These are phyloP conservation scores for Trametes versicolor DNA, from an alignment of 1,284 basidiomycete genomes.

Conservation along the genomic window DNA sequence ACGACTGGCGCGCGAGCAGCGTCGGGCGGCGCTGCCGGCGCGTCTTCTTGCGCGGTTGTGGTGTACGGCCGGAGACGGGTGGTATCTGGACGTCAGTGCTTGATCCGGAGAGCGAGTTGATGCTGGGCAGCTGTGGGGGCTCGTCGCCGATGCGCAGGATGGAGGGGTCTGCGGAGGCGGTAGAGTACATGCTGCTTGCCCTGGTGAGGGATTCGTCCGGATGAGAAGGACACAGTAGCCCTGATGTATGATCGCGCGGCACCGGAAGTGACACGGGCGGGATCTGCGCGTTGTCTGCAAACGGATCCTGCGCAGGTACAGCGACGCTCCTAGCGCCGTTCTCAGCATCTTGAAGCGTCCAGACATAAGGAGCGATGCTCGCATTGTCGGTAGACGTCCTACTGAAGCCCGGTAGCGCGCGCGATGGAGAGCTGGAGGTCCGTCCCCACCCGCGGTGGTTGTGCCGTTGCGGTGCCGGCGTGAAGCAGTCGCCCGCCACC, in stretches of 20 bases:
- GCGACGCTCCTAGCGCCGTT: conserved; percentile 7
- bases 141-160: conserved; percentile 16
- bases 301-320: conserved; percentile 21
- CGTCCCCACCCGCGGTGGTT: conserved; percentile 23
- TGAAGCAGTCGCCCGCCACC: conserved; percentile 29
- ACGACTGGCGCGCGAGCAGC: conserved; percentile 42
- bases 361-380: background rate
- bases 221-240: background rate
- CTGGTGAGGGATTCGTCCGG: conserved; percentile 11
- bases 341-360: too few species aligned
- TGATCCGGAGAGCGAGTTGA: conserved; percentile 36
- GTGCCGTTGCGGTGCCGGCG: conserved; percentile 25
- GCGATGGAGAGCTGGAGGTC: conserved; percentile 36
- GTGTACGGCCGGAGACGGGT: background rate
- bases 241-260: background rate
- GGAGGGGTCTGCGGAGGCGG: conserved; percentile 30
- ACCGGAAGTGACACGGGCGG: background rate
- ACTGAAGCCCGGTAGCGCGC: conserved; percentile 11
- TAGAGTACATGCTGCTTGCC: conserved; percentile 44
- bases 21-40: conserved; percentile 38
- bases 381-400: background rate
- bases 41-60: conserved; percentile 16
- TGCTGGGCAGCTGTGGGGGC: conserved; percentile 37
- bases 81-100: background rate
- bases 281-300: conserved; percentile 29